These are phyloP conservation scores for Ogataea chonburiensis DNA, from an alignment of 805 yeast species.

Conservation along the genomic window DNA sequence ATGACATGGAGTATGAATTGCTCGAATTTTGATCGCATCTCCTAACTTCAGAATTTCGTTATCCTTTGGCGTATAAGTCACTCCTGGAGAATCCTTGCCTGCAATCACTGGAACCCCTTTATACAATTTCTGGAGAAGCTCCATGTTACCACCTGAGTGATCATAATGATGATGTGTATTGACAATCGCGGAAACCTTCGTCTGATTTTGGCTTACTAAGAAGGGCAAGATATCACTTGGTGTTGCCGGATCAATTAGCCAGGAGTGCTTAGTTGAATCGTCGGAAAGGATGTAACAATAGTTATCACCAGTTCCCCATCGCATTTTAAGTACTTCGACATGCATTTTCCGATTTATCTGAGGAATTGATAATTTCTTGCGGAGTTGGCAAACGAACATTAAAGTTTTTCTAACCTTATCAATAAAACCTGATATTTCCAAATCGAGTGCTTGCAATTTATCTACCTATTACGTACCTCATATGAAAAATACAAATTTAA, in stretches of 20 bases:
- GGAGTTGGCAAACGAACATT: too few relatives aligned
- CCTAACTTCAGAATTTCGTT: slow-evolving; percentile 65
- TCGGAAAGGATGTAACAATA: slow-evolving; percentile 81
- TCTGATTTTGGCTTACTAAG: slow-evolving; percentile 31
- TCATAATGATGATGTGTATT: slow-evolving; percentile 97
- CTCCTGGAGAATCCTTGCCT: slow-evolving; percentile 77
- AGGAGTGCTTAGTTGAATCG: slow-evolving; percentile 60
- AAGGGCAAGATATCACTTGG: slow-evolving; percentile 64
- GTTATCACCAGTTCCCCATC: slow-evolving; percentile 94
- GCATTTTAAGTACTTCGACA: slow-evolving; percentile 78
- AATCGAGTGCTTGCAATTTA: too few relatives aligned
- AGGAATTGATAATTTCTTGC: too few relatives aligned
- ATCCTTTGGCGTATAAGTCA: slow-evolving; percentile 68
- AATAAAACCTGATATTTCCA: too few relatives aligned
- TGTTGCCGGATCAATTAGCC: slow-evolving; percentile 92
- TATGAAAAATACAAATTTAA: too few relatives aligned
- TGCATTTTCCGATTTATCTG: slow-evolving; percentile 72
- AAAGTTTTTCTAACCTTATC: too few relatives aligned
- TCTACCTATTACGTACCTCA: too few relatives aligned
- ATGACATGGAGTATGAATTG: slow-evolving; percentile 96
- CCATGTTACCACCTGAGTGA: slow-evolving; percentile 83
- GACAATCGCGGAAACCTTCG: slow-evolving; percentile 70
- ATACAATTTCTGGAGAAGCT: slow-evolving; percentile 29
- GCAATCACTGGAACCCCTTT: slow-evolving; percentile 69
- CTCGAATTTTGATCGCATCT: slow-evolving; percentile 59